A percentile compares a stretch with the other conserved stretches of the same genome.
phyloP scores from a whole-genome alignment of 495 filamentous ascomycete species.

The Talaromyces adpressus region DNA sequence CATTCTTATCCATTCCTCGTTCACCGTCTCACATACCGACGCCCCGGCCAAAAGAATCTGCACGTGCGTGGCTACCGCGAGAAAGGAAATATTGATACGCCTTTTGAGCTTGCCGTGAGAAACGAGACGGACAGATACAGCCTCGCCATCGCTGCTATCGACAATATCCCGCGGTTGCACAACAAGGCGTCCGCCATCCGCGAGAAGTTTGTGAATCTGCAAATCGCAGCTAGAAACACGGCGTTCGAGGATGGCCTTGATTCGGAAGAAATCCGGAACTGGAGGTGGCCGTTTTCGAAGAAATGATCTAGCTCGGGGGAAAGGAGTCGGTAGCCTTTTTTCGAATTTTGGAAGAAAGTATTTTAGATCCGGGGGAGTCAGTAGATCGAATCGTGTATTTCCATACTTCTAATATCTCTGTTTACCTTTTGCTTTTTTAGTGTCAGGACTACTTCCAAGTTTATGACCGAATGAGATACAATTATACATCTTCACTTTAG shows the following conservation, averaged over 20 bases:
- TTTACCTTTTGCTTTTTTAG: background rate
- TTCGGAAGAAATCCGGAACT: conserved; percentile 55
- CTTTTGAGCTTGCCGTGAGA: conserved; percentile 62
- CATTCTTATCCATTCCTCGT: conserved; percentile 73
- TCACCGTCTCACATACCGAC: conserved; percentile 64
- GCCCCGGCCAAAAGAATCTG: conserved; percentile 51
- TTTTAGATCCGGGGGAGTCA: background rate
- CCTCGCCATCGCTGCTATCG: conserved; percentile 66
- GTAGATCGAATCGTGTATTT: background rate
- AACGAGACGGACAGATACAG: conserved; percentile 67
- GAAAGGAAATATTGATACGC: conserved; percentile 75
- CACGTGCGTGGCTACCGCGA: conserved; percentile 69
- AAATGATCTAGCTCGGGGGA: background rate
- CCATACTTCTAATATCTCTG: background rate
- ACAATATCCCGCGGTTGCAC: conserved; percentile 47
- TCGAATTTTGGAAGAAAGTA: no score
- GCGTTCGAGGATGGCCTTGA: conserved; percentile 62
- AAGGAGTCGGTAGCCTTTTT: background rate
- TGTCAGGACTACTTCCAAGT: background rate
- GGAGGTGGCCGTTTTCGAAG: conserved; percentile 50
- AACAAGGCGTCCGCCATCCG: conserved; percentile 51
- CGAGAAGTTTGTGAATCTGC: conserved; percentile 52
- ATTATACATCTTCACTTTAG: background rate
- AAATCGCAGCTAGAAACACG: conserved; percentile 48
- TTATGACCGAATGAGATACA: background rate